Evolutionary conservation across 2,329 filamentous ascomycete species (phyloP).

Genomic region (Fusarium irregulare): DNA sequence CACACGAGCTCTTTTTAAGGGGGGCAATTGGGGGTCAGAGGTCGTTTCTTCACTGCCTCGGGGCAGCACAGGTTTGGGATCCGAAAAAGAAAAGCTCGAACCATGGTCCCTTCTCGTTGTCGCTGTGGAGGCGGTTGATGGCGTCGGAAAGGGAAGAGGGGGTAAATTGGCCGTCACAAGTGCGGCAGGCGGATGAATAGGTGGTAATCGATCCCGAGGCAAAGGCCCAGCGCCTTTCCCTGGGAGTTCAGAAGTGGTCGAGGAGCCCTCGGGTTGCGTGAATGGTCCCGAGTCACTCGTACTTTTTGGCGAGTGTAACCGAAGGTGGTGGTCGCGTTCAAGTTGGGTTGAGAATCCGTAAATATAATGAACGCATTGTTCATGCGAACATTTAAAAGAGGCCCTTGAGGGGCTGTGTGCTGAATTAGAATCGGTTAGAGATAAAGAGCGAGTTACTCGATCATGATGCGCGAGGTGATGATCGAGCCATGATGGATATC

Average conservation of each 20-base stretch:
- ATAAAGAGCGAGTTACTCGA: slow-evolving; percentile 56
- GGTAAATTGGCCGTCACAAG: slow-evolving; percentile 47
- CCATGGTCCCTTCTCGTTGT: slow-evolving; percentile 45
- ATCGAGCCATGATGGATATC: slow-evolving; percentile 64
- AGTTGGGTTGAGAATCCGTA: slow-evolving; percentile 65
- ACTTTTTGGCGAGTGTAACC: slow-evolving; percentile 55
- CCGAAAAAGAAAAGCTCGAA: slow-evolving; percentile 53
- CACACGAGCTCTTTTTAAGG: slow-evolving; percentile 64
- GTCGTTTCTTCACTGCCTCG: slow-evolving; percentile 60
- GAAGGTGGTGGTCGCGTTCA: slow-evolving; percentile 64
- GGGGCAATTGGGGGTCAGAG: slow-evolving; percentile 64
- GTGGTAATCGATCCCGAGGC: slow-evolving; percentile 43
- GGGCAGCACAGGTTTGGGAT: slow-evolving; percentile 51
- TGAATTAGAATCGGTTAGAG: slow-evolving; percentile 28
- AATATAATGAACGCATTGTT: slow-evolving; percentile 67
- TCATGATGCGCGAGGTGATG: slow-evolving; percentile 63
- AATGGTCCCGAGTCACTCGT: slow-evolving; percentile 61
- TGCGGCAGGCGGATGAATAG: slow-evolving; percentile 54
- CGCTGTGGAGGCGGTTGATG: slow-evolving; percentile 46
- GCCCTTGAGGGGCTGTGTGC: slow-evolving; percentile 12
- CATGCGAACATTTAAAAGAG: slow-evolving; percentile 66
- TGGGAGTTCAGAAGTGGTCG: slow-evolving; percentile 24
- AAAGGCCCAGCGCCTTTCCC: slow-evolving; percentile 38
- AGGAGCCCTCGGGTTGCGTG: slow-evolving; percentile 39
- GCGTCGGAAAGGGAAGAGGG: slow-evolving; percentile 47